Conservation (phyloP, 2,329 filamentous ascomycete species). For the Coleophoma cylindrospora region DNA sequence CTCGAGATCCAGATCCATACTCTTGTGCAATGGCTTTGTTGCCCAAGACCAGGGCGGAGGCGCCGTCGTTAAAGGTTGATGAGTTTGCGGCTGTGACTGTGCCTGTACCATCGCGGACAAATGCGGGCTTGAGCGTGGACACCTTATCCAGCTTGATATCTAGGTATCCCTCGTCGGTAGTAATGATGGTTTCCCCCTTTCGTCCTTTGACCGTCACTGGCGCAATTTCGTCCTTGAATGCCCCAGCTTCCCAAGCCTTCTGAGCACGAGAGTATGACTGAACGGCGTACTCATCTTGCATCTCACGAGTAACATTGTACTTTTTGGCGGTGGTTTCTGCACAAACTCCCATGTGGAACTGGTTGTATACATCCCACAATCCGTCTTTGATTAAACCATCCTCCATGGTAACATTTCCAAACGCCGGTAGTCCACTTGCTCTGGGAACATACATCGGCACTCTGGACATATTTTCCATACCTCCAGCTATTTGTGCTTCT, state of each 20-base stretch:
- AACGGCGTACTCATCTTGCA: constrained; percentile 89
- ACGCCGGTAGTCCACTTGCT: constrained; percentile 75
- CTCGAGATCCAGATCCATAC: constrained; percentile 71
- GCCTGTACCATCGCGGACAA: constrained; percentile 77
- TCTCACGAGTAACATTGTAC: constrained; percentile 70
- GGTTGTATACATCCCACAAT: constrained; percentile 91
- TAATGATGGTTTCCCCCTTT: constrained; percentile 77
- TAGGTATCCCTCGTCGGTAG: constrained; percentile 83
- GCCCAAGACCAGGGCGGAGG: constrained; percentile 80
- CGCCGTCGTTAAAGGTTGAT: constrained; percentile 91
- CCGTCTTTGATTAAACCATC: constrained; percentile 94
- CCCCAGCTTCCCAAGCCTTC: constrained; percentile 76
- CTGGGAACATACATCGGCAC: constrained; percentile 88
- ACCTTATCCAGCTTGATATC: constrained; percentile 86
- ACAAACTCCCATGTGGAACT: constrained; percentile 97
- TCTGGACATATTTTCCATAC: constrained; percentile 97
- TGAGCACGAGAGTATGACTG: constrained; percentile 86
- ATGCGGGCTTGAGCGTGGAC: constrained; percentile 82
- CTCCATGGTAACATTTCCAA: constrained; percentile 82
- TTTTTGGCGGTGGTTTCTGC: constrained; percentile 94
- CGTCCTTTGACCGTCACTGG: constrained; percentile 79
- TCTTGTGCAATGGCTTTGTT: constrained; percentile 76
- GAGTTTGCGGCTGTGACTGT: constrained; percentile 94
- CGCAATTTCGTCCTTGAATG: constrained; percentile 85
- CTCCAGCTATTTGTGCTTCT: constrained; percentile 85